Evolutionary conservation across 768 basidiomycete genomes (phyloP), one percentile per base, ranked within the genome.

Genomic region (Porphyrellus cyaneotinctus): DNA sequence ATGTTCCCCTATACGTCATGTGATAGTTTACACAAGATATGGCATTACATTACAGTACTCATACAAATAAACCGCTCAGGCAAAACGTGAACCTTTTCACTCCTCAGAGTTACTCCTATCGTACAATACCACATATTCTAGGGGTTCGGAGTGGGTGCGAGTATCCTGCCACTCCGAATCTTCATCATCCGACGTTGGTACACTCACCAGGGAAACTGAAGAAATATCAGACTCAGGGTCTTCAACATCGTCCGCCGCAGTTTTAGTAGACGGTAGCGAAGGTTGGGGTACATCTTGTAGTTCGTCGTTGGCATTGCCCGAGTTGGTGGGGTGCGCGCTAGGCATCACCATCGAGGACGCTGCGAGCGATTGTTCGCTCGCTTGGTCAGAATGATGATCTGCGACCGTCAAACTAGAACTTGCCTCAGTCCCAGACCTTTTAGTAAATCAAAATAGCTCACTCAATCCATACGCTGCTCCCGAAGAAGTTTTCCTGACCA

Each of bases 391-490:
- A 52, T 67, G 65, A 28, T 76, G 72, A 61, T 87, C 84, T 14
- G 73, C 74, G n/a, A 91, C 87, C 48, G 76, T 79, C 64, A 91
- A 83, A 52, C 87, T 89, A 51, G 26, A 46, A 41, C 54, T 46
- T 35, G 24, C 6, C 3, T 64, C 8, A 53, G 46, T 38, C 26
- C 38, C 37, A 42, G 18, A 36, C 26, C 55, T 11, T 18, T 31
- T 13, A 13, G 41, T 5, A n/a, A n/a, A 20, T 49, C 17, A n/a
- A 38, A 23, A 52, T 3, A 14, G 74, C 86, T 67, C 53, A 89
- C 89, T 90, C 87, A 23, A 88, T 80, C 88, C 89, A 91, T 18
- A 92, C 75, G 52, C 78, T 84, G 31, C 48, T 84, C 73, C 23
- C 90, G 60, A 93, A 93, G 41, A 81, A 64, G 37, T 74, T 75